Base-by-base conservation (phyloP, 139 green algal genomes). In the Raphidocelis subcapitata region DNA sequence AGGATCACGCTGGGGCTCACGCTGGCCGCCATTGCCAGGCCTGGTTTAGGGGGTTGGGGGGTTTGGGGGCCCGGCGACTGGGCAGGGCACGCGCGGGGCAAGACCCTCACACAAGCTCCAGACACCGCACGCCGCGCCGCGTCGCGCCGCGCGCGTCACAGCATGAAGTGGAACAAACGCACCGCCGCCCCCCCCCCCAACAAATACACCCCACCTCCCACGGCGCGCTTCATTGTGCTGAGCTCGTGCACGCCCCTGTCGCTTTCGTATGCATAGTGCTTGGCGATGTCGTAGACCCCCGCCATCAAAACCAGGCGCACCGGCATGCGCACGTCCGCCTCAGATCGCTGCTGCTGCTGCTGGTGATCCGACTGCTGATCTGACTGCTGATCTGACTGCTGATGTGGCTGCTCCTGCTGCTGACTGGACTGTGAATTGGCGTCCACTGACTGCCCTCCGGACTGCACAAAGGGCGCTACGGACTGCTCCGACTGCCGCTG, bases 231-330 rank as follows among this genome's bases (percentile, higher is more conserved):
- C 92, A 97, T 97, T 26, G 90, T 96, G 20, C 79, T 90, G 56
- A 96, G 76, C 62, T 88, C 69, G 61, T 93, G 82, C 36, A 97
- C 90, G 16, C 79, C 86, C 1, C 90, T 72, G 0, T 33, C 51
- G 32, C 77, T 67, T 73, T 97, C 92, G 36, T 93, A 97, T 62
- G 87, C 80, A 59, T 90, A 95, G 67, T 97, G 92, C 66, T 88
- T 87, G 0, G 77, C 77, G 16, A 97, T 92, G 81, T 97, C 87
- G 73, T 94, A 97, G 33, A 94, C 87, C 0, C 88, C 91, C 15
- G 84, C 77, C 2, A 87, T 83, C 2, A 67, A 57, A 10, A 91
- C 69, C 35, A 87, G 80, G 28, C 72, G 61, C 20, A 37, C 36
- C 20, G 86, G 86, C 73, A 86, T 82, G 21, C 84, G 68, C 0